Base-by-base conservation (phyloP, 208 protist genomes). In the Trypanosoma avium region DNA sequence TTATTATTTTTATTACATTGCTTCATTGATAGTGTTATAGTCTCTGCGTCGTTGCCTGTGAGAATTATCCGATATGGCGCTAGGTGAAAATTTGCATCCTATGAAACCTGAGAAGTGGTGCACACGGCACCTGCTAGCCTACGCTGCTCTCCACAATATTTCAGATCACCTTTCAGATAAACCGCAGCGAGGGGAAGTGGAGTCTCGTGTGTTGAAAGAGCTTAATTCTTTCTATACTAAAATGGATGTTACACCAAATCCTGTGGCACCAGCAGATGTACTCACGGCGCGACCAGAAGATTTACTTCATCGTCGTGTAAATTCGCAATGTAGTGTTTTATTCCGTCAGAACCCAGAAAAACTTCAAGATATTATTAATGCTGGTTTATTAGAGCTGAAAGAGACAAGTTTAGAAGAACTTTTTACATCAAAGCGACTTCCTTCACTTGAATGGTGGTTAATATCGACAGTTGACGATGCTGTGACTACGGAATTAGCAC, bases 51-150 rank as follows among this genome's bases (percentile, higher is more conserved):
- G n/a, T n/a, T n/a, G n/a, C n/a, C n/a, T n/a, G n/a, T n/a, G n/a
- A n/a, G n/a, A n/a, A n/a, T n/a, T n/a, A n/a, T n/a, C n/a, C n/a
- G n/a, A n/a, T 29, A 30, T 40, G 61, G 17, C 22, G 13, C 19
- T 67, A 4, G 36, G 24, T 42, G 43, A 10, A 32, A 56, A 63
- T 55, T 53, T 59, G 29, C n/a, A 77, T 32, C 67, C 73, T n/a
- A 65, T 71, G 63, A 62, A 77, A n/a, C 73, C 84, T 4, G 22
- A 46, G 26, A 81, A 70, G 50, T 90, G 84, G 84, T 71, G 48
- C 32, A 67, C 73, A 48, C 24, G 58, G 43, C 52, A 77, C 32
- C 71, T 90, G 19, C 58, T 82, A 19, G 43, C 56, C 9, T 90
- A 86, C 65, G 47, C 53, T 19, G 24, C 24, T 8, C 36, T 74